These are phyloP conservation scores for Laburnicola sp. DNA, from an alignment of 2,329 filamentous ascomycete genomes.

Conservation along the genomic window DNA sequence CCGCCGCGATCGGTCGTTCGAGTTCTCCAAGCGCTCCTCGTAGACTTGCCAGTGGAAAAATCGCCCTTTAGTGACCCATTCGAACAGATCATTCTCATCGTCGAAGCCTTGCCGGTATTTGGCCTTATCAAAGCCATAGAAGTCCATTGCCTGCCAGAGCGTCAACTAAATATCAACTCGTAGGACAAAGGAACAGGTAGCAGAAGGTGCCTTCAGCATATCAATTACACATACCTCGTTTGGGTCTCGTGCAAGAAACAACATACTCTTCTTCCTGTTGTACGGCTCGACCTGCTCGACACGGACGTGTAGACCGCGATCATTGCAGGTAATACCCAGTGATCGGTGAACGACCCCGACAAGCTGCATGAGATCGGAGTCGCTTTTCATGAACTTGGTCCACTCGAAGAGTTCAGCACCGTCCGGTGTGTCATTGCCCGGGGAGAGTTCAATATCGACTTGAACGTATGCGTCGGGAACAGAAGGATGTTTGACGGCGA, in stretches of 20 bases:
- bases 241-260: conserved; percentile 65
- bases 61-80: conserved; percentile 61
- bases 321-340: conserved; percentile 67
- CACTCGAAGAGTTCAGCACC: conserved; percentile 54
- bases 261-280: conserved; percentile 59
- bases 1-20: conserved; percentile 62
- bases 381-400: conserved; percentile 68
- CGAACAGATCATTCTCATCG: conserved; percentile 60
- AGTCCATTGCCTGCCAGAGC: conserved; percentile 55
- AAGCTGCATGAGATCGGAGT: conserved; percentile 72
- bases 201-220: no score
- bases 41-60: conserved; percentile 58
- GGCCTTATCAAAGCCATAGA: conserved; percentile 62
- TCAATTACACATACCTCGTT: neutral
- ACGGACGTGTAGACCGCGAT: conserved; percentile 65
- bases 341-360: conserved; percentile 66
- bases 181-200: no score
- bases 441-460: conserved; percentile 66
- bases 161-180: no score
- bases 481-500: conserved; percentile 55
- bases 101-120: conserved; percentile 61
- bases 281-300: conserved; percentile 67
- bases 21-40: conserved; percentile 38
- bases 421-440: conserved; percentile 33
- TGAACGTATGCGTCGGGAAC: conserved; percentile 58